These are phyloP conservation scores for Pestalotiopsis sp. DNA, from an alignment of 2,329 filamentous ascomycete genomes.

Conservation along the genomic window DNA sequence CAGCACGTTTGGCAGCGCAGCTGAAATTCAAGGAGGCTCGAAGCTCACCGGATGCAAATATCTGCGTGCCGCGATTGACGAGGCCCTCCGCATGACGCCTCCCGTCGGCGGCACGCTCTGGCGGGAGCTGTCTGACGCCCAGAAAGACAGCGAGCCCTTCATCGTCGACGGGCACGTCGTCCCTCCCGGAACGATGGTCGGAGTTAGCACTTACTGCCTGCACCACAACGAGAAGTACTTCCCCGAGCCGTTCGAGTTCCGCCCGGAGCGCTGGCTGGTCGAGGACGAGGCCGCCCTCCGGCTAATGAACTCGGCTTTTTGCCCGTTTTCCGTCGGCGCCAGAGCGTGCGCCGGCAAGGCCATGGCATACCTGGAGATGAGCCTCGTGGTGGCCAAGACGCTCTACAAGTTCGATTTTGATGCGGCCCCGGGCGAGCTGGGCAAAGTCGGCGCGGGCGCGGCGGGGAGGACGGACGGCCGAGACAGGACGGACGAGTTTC, in stretches of 20 bases:
- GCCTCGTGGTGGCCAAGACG: constrained; percentile 22
- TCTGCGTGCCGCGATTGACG: constrained; percentile 48
- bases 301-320: constrained; percentile 17
- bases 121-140: constrained; percentile 23
- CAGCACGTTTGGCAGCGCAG: constrained; percentile 33
- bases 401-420: constrained; percentile 21
- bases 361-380: constrained; percentile 24
- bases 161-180: constrained; percentile 31
- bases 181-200: constrained; percentile 35
- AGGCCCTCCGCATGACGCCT: constrained; percentile 47
- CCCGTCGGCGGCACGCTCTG: constrained; percentile 37
- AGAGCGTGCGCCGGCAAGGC: constrained; percentile 38
- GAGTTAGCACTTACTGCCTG: constrained; percentile 34
- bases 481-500: background rate
- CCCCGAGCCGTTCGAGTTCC: constrained; percentile 26
- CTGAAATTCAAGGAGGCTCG: constrained; percentile 27
- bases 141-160: background rate
- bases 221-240: constrained; percentile 37
- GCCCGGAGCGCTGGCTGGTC: constrained; percentile 38
- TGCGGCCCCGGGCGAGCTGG: background rate
- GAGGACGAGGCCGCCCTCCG: constrained; percentile 11
- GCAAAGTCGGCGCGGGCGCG: background rate
- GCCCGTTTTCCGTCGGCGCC: constrained; percentile 37
- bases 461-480: background rate
- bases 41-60: constrained; percentile 39